phyloP scores from a whole-genome alignment of 306 rosid species.

The Lotus japonicus region DNA sequence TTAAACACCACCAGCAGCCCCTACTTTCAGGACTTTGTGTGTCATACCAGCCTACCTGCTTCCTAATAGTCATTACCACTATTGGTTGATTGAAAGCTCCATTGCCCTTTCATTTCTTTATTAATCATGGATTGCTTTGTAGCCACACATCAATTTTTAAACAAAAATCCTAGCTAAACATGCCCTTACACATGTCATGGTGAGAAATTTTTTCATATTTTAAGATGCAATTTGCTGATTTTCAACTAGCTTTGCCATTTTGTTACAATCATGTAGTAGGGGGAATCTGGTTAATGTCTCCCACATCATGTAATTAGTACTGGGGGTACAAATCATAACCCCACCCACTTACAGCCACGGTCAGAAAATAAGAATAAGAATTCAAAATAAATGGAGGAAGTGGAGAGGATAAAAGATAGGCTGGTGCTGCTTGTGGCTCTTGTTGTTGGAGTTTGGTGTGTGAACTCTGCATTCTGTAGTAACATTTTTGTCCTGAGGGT shows the following conservation, averaged over 20 bases:
- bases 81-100: constrained; percentile 16
- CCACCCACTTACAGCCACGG: neutral
- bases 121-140: no score
- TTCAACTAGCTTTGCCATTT: neutral
- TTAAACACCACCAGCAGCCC: neutral
- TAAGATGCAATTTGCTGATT: neutral
- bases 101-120: neutral
- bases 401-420: no score
- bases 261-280: neutral
- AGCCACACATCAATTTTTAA: neutral
- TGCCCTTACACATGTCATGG: neutral
- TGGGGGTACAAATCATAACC: neutral
- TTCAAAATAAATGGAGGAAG: neutral
- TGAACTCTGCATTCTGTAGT: no score
- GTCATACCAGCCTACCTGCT: constrained; percentile 24
- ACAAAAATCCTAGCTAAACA: neutral
- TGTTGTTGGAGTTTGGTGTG: no score
- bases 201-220: neutral
- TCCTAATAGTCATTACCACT: constrained; percentile 20
- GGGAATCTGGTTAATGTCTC: neutral
- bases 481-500: no score
- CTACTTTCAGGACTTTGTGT: constrained; percentile 29
- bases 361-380: neutral
- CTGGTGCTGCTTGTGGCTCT: no score
- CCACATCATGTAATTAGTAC: neutral